Base-by-base conservation (phyloP, 2,329 filamentous ascomycete genomes). In the Pseudocercospora crystallina region DNA sequence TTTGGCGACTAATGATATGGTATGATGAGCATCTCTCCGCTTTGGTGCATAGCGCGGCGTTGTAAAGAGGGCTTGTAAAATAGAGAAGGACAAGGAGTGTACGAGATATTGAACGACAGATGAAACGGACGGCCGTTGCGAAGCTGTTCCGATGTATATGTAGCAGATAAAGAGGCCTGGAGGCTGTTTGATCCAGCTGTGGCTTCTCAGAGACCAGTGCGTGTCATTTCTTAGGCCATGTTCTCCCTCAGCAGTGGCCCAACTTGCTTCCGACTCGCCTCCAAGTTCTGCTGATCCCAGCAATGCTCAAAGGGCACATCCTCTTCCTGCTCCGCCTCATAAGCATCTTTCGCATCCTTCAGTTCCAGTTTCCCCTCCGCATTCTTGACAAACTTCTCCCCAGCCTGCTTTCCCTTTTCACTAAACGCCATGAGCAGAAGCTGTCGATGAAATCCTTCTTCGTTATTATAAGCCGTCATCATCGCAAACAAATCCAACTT, bases 391-490 rank as follows among this genome's bases (percentile, higher is more conserved):
- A 92, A 92, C 12, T 65, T 68, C 63, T 77, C 71, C 12, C 79
- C 79, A 1, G 80, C 81, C 3, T 68, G 61, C 0, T 73, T 71
- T 0, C 78, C 84, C 5, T 65, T 66, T 0, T 77, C 83, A 3
- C 67, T 65, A 20, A 74, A 79, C 1, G 82, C 62, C 0, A 79
- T 84, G 80, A 85, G 86, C 0, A 91, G 70, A 5, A 92, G 69
- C 63, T 94, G 82, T 43, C 89, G 74, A 57, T 75, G 73, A 54
- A 90, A 89, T 12, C 79, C 81, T 0, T 70, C 71, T 0, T 76
- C 72, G 3, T 72, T 66, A 15, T 77, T 74, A 14, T 76, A 82
- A n/a, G 81, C 81, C 1, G 87, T 89, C 84, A 91, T 87, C 48
- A 91, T 72, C 8, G 76, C 77, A 8, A 79, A 80, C 8, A 91